A percentile compares a stretch with the other conserved stretches of the same genome.
These are phyloP conservation scores for Lolium multiflorum DNA, from an alignment of 176 grass and related monocot species.

Conservation along the genomic window DNA sequence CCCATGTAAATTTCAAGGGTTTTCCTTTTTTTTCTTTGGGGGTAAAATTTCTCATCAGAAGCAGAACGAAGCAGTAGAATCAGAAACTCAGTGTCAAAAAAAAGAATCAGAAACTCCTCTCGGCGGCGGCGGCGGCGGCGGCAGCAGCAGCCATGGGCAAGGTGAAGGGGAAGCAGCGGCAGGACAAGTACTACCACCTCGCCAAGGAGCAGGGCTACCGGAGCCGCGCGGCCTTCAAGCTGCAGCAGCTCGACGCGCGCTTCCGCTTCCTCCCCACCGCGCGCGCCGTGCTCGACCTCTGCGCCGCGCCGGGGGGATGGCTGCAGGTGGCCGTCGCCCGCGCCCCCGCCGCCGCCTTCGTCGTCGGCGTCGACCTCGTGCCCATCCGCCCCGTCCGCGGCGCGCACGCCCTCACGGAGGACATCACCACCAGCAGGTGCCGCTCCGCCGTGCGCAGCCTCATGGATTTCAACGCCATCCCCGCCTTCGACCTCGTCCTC, in stretches of 20 bases:
- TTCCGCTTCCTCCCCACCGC: too few relatives aligned
- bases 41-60: not conserved
- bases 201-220: too few relatives aligned
- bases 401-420: conserved; percentile 73
- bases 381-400: conserved; percentile 57
- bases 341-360: conserved; percentile 62
- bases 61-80: not conserved
- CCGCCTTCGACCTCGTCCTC: conserved; percentile 80
- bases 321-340: conserved; percentile 84
- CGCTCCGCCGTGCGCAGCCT: conserved; percentile 70
- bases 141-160: conserved; percentile 62
- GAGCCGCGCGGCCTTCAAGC: too few relatives aligned
- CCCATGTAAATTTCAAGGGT: not conserved
- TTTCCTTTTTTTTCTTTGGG: not conserved
- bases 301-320: conserved; percentile 66
- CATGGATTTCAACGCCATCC: conserved; percentile 59
- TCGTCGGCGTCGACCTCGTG: too few relatives aligned
- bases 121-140: too few relatives aligned
- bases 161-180: conserved; percentile 88
- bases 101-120: too few relatives aligned
- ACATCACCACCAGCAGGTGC: conserved; percentile 89
- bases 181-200: not conserved
- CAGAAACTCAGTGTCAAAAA: too few relatives aligned
- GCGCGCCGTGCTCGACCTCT: too few relatives aligned
- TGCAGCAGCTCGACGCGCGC: too few relatives aligned